Conservation (phyloP, 2,329 filamentous ascomycete species). For the Rosellinia necatrix region DNA sequence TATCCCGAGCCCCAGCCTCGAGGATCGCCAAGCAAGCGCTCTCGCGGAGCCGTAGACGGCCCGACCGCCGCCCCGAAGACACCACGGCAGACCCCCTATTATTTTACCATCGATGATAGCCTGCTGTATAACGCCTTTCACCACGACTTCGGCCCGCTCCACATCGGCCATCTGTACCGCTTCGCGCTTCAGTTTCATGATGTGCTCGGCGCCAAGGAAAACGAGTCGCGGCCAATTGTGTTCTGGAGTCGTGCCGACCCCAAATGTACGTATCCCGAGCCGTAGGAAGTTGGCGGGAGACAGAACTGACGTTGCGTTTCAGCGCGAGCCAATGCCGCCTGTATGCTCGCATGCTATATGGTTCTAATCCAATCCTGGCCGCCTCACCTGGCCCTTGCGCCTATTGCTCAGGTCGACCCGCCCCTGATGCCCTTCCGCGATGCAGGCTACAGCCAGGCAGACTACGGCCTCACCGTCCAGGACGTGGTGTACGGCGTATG, state of each 20-base stretch:
- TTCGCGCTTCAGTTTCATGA: constrained; percentile 97
- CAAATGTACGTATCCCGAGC: constrained; percentile 66
- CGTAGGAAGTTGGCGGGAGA: background rate
- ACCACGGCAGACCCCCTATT: constrained; percentile 72
- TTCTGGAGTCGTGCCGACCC: constrained; percentile 96
- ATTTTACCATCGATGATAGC: constrained; percentile 92
- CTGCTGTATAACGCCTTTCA: constrained; percentile 98
- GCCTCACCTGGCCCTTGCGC: constrained; percentile 90
- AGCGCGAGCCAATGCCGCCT: constrained; percentile 92
- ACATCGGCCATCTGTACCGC: constrained; percentile 95
- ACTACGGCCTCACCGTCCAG: constrained; percentile 94
- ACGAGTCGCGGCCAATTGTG: constrained; percentile 86
- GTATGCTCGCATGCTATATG: constrained; percentile 97
- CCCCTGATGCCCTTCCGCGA: constrained; percentile 99
- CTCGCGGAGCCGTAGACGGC: constrained; percentile 66
- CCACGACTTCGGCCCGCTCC: constrained; percentile 95
- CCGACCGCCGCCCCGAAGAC: constrained; percentile 52
- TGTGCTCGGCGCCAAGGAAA: constrained; percentile 87
- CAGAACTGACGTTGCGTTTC: constrained; percentile 31
- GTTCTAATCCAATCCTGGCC: constrained; percentile 98
- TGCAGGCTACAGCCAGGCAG: constrained; percentile 96
- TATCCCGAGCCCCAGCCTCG: constrained; percentile 64
- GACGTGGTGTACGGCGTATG: constrained; percentile 98
- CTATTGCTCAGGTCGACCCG: constrained; percentile 94
- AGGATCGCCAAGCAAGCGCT: constrained; percentile 76